Percentiles rank a stretch among this genome's conserved stretches.
Conservation (phyloP, 768 basidiomycete genomes). For the Mycena olivaceomarginata region DNA sequence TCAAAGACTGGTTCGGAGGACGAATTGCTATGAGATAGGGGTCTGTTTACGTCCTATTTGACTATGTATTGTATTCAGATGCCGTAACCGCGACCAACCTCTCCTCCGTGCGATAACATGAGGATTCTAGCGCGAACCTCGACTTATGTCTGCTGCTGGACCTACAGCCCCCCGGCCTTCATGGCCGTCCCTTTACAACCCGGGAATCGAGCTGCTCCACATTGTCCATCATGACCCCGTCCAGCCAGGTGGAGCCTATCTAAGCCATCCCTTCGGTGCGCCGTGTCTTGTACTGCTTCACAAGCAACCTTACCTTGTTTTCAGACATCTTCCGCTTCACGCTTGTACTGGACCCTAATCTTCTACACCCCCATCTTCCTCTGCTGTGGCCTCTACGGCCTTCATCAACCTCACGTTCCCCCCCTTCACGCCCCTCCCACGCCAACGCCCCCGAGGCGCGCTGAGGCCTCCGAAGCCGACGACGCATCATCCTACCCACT, state of each 20-base stretch:
- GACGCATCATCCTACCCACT: slow-evolving; percentile 35
- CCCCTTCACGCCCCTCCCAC: slow-evolving; percentile 52
- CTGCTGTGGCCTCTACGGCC: slow-evolving; percentile 68
- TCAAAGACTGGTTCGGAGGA: no score
- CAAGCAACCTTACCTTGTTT: no score
- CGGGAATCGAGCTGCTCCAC: slow-evolving; percentile 68
- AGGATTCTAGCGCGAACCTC: no score
- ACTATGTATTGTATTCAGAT: no score
- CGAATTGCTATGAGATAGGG: no score
- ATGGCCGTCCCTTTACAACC: slow-evolving; percentile 73
- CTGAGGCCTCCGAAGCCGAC: slow-evolving; percentile 19
- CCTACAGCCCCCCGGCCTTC: slow-evolving; percentile 48
- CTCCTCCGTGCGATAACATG: no score
- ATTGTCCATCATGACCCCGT: slow-evolving; percentile 61
- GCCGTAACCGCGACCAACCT: no score
- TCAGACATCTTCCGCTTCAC: slow-evolving; percentile 73
- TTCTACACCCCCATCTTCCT: slow-evolving; percentile 72
- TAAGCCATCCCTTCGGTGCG: slow-evolving; percentile 63
- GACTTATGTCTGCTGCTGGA: slow-evolving; percentile 33
- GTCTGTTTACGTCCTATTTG: no score
- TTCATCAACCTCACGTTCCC: slow-evolving; percentile 73
- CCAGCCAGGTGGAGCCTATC: slow-evolving; percentile 65
- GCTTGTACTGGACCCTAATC: slow-evolving; percentile 71
- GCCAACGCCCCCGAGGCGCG: slow-evolving; percentile 11
- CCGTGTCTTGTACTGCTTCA: background rate